Evolutionary conservation across 1,284 basidiomycete genomes (phyloP).

Genomic region (Ganoderma multipileum): DNA sequence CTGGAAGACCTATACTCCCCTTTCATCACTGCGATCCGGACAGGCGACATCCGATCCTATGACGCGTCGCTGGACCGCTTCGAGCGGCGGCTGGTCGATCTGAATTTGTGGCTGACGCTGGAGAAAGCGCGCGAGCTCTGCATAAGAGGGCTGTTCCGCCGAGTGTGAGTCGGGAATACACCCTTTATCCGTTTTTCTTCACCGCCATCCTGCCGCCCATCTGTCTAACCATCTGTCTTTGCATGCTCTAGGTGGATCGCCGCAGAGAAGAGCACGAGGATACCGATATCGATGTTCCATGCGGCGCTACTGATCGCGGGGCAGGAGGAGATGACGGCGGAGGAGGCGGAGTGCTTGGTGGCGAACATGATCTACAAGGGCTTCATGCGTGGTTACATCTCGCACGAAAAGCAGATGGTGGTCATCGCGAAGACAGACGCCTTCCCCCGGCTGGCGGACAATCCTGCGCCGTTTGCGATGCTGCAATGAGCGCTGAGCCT

Average conservation of each 20-base stretch:
- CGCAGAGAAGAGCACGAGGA: conserved; percentile 72
- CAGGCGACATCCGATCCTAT: conserved; percentile 82
- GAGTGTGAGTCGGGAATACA: conserved; percentile 67
- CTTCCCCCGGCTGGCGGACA: conserved; percentile 77
- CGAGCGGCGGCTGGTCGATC: conserved; percentile 77
- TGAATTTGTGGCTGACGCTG: conserved; percentile 86
- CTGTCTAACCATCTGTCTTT: neutral
- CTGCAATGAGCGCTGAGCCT: conserved; percentile 32
- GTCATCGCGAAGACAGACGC: conserved; percentile 85
- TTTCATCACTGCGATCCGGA: conserved; percentile 80
- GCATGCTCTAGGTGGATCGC: conserved; percentile 73
- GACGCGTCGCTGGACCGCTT: conserved; percentile 77
- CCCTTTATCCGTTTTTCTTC: conserved; percentile 9
- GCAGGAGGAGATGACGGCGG: conserved; percentile 49
- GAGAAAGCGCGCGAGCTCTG: conserved; percentile 91
- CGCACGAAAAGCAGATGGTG: conserved; percentile 92
- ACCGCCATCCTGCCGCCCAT: conserved; percentile 5
- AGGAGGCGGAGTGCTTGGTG: conserved; percentile 93
- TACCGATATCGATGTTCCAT: conserved; percentile 82
- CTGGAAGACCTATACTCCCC: conserved; percentile 81
- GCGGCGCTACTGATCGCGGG: conserved; percentile 73
- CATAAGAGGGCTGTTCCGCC: conserved; percentile 84
- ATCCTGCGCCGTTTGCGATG: conserved; percentile 57
- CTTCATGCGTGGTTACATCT: conserved; percentile 94
- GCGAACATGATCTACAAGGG: conserved; percentile 96